A percentile compares a stretch with the other conserved stretches of the same genome.
phyloP scores from a whole-genome alignment of 345 rosid genomes.

The Lagerstroemia speciosa region DNA sequence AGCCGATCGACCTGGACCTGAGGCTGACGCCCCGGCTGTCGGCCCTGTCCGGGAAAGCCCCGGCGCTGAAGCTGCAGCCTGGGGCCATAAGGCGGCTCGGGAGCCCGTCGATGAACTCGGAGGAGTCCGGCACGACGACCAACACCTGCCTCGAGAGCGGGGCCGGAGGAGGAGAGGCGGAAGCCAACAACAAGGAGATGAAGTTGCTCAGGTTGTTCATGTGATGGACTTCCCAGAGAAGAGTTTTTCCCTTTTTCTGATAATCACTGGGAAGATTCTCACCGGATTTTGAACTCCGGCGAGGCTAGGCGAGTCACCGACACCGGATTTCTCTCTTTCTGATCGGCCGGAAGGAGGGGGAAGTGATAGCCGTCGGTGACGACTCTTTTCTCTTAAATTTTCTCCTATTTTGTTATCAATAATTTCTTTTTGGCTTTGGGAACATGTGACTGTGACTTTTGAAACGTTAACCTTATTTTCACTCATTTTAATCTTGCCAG shows the following conservation, averaged over 20 bases:
- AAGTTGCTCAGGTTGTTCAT: constrained; percentile 49
- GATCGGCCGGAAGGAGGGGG: constrained; percentile 23
- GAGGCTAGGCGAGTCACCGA: constrained; percentile 36
- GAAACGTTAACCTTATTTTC: neutral
- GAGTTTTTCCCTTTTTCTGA: neutral
- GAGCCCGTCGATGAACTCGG: constrained; percentile 82
- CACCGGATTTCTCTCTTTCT: constrained; percentile 44
- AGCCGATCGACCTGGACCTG: constrained; percentile 58
- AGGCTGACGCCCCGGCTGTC: constrained; percentile 34
- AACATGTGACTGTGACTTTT: constrained; percentile 4
- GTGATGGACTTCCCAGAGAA: constrained; percentile 14
- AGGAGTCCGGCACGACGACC: constrained; percentile 69
- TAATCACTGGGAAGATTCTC: constrained; percentile 9
- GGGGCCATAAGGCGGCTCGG: constrained; percentile 32
- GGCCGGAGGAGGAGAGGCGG: neutral
- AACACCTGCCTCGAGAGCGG: constrained; percentile 54
- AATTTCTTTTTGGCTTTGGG: neutral
- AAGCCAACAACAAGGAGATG: constrained; percentile 16
- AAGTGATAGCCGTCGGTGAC: constrained; percentile 45
- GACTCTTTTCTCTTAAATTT: neutral
- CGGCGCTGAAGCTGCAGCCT: constrained; percentile 16
- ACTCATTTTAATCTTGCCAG: neutral
- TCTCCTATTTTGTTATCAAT: neutral
- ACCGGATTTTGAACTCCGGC: constrained; percentile 35
- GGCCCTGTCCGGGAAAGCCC: constrained; percentile 11